phyloP scores from a whole-genome alignment of 2,329 filamentous ascomycete genomes.

The Chalara sp. region DNA sequence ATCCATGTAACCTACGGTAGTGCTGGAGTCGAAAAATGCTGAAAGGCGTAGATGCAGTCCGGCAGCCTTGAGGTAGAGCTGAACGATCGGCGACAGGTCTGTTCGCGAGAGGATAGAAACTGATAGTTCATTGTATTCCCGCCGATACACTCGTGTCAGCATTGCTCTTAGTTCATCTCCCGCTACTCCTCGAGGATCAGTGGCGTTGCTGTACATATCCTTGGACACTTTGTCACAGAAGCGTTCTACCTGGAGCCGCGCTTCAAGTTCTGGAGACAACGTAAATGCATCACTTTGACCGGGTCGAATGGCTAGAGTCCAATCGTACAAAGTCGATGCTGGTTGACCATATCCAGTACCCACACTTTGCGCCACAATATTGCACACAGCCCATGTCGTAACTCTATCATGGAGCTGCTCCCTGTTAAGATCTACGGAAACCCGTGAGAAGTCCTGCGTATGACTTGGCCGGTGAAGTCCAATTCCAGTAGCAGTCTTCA shows the following conservation, averaged over 20 bases:
- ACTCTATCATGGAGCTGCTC: constrained; percentile 75
- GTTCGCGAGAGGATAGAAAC: constrained; percentile 49
- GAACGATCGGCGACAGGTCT: constrained; percentile 49
- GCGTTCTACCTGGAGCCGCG: constrained; percentile 63
- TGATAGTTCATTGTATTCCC: constrained; percentile 57
- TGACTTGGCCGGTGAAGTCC: constrained; percentile 75
- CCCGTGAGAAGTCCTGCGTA: constrained; percentile 75
- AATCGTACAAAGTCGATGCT: constrained; percentile 71
- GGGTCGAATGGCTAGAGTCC: constrained; percentile 57
- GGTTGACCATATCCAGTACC: constrained; percentile 82
- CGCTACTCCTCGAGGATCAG: constrained; percentile 62
- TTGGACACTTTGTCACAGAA: constrained; percentile 74
- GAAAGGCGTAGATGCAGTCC: constrained; percentile 70
- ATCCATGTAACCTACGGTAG: constrained; percentile 63
- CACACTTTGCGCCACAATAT: constrained; percentile 74
- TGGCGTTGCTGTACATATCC: constrained; percentile 72
- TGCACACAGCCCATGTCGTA: constrained; percentile 78
- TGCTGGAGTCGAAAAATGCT: constrained; percentile 74
- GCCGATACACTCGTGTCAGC: constrained; percentile 58
- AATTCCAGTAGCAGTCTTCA: constrained; percentile 80
- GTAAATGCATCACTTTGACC: constrained; percentile 54
- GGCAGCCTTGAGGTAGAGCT: constrained; percentile 65
- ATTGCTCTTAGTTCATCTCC: constrained; percentile 62
- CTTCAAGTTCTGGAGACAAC: constrained; percentile 56
- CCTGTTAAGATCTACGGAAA: constrained; percentile 66